Percentiles rank a stretch among this genome's conserved stretches.
phyloP scores from a whole-genome alignment of 257 asterid species.

The Prunella vulgaris region DNA sequence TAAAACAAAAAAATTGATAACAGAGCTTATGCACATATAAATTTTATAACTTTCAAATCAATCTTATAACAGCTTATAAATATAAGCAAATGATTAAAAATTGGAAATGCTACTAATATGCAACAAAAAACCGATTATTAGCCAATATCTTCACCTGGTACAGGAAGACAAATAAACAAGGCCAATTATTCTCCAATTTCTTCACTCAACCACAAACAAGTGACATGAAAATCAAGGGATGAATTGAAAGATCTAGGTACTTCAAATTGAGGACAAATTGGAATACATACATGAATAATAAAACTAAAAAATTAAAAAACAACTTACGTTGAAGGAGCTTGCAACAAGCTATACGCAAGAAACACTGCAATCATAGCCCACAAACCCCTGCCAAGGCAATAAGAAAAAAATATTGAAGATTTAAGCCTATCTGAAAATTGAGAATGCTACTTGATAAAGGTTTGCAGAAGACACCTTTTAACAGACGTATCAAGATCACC shows the following conservation, averaged over 20 bases:
- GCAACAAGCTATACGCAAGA: conserved; percentile 94
- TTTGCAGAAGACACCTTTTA: conserved; percentile 56
- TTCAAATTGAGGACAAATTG: conserved; percentile 3
- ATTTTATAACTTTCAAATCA: not conserved
- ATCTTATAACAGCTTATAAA: not conserved
- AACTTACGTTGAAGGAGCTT: conserved; percentile 97
- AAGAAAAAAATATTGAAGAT: conserved; percentile 15
- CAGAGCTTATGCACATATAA: not conserved
- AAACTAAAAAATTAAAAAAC: not conserved
- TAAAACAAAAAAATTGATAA: not conserved
- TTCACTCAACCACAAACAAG: not conserved
- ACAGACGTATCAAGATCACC: conserved; percentile 58
- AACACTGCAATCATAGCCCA: conserved; percentile 96
- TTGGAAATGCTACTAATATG: not conserved
- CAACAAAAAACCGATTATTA: not conserved
- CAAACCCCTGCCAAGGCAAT: conserved; percentile 61
- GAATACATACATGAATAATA: not conserved
- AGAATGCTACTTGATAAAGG: not conserved
- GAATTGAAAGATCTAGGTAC: not conserved
- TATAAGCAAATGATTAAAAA: not conserved
- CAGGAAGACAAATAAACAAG: not conserved
- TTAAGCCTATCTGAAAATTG: not conserved
- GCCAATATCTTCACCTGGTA: not conserved
- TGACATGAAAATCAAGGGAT: not conserved
- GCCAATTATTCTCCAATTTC: not conserved